Percentiles rank a stretch among this genome's conserved stretches.
phyloP scores from a whole-genome alignment of 2,329 filamentous ascomycete genomes.

The Cordyceps cateniannulata region DNA sequence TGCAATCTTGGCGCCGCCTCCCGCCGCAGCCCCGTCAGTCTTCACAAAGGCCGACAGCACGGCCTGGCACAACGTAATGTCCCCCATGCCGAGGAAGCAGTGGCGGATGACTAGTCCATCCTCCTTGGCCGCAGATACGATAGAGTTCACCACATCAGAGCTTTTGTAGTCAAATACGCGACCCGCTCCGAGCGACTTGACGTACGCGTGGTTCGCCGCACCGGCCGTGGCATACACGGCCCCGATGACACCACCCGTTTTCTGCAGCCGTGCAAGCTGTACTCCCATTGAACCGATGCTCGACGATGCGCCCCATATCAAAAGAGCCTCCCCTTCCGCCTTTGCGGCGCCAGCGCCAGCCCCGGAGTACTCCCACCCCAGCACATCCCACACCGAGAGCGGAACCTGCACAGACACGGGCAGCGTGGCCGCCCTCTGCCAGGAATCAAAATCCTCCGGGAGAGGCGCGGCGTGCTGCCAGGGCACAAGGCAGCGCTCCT shows the following conservation, averaged over 20 bases:
- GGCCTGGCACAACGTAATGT: slow-evolving; percentile 28
- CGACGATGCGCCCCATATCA: slow-evolving; percentile 40
- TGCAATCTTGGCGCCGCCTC: slow-evolving; percentile 24
- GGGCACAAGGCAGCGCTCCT: slow-evolving; percentile 35
- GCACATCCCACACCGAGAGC: slow-evolving; percentile 28
- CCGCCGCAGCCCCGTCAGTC: background rate
- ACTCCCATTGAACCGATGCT: slow-evolving; percentile 40
- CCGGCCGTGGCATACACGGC: slow-evolving; percentile 36
- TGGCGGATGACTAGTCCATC: slow-evolving; percentile 30
- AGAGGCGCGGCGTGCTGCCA: slow-evolving; percentile 34
- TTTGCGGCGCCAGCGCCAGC: background rate
- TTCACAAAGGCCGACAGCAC: slow-evolving; percentile 28
- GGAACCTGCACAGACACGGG: slow-evolving; percentile 17
- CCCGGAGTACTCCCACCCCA: slow-evolving; percentile 23
- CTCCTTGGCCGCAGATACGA: slow-evolving; percentile 29
- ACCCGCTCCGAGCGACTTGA: slow-evolving; percentile 29
- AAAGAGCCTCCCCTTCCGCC: slow-evolving; percentile 21
- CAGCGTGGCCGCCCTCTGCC: slow-evolving; percentile 31
- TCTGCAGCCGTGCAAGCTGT: slow-evolving; percentile 26
- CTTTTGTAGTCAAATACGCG: slow-evolving; percentile 37
- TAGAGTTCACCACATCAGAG: slow-evolving; percentile 21
- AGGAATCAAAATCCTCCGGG: slow-evolving; percentile 26
- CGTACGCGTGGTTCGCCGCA: slow-evolving; percentile 25
- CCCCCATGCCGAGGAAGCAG: slow-evolving; percentile 35
- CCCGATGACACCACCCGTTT: slow-evolving; percentile 25